A percentile compares a stretch with the other conserved stretches of the same genome.
Evolutionary conservation across 306 rosid genomes (phyloP).

Genomic region (Dryas alaskensis): DNA sequence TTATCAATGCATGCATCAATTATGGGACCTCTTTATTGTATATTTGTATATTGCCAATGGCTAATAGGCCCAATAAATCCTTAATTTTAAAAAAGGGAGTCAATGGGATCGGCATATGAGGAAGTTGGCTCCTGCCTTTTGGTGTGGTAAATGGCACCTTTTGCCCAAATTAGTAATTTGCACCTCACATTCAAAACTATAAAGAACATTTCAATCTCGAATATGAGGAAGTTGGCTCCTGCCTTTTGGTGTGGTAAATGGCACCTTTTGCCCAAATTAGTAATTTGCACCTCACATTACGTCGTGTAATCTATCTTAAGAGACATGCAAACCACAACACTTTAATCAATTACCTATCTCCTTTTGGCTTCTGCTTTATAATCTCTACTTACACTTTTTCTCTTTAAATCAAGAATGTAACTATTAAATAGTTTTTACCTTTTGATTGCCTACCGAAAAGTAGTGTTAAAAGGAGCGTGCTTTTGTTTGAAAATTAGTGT

Average conservation of each 20-base stretch:
- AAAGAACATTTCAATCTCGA: background rate
- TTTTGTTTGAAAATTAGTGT: slow-evolving; percentile 10
- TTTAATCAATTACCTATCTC: slow-evolving; percentile 2
- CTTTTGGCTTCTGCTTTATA: slow-evolving; percentile 23
- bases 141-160: background rate
- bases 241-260: background rate
- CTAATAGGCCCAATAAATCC: background rate
- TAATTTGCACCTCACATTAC: background rate
- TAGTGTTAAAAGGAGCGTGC: slow-evolving; percentile 27
- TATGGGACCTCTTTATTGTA: background rate
- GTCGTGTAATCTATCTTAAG: slow-evolving; percentile 7
- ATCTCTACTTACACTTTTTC: slow-evolving; percentile 11
- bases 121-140: slow-evolving; percentile 13
- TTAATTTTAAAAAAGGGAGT: background rate
- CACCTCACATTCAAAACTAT: background rate
- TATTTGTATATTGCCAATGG: too few relatives aligned
- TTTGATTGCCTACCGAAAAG: slow-evolving; percentile 17
- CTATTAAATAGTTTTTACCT: slow-evolving; percentile 5
- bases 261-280: background rate
- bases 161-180: background rate
- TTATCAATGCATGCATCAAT: background rate
- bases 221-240: slow-evolving; percentile 18
- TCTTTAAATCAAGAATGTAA: slow-evolving; percentile 22
- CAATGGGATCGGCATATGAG: background rate
- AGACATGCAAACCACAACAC: slow-evolving; percentile 21